These are phyloP conservation scores for Tilletia setariae DNA, from an alignment of 1,284 basidiomycete genomes.

Conservation along the genomic window DNA sequence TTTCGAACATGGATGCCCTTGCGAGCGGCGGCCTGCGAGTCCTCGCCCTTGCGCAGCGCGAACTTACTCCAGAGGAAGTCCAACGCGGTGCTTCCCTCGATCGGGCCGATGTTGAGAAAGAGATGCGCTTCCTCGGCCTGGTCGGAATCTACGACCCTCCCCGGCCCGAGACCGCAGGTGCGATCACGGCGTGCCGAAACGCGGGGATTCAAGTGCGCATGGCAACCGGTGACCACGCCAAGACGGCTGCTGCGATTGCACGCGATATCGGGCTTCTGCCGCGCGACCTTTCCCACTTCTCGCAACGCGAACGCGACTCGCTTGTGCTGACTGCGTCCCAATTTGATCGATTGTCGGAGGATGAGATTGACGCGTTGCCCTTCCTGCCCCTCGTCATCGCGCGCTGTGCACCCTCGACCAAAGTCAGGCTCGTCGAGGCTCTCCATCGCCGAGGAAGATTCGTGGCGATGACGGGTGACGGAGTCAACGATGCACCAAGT, in stretches of 20 bases:
- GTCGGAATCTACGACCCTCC: slow-evolving; percentile 69
- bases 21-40: slow-evolving; percentile 19
- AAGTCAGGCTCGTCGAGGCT: slow-evolving; percentile 63
- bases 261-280: slow-evolving; percentile 61
- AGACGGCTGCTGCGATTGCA: slow-evolving; percentile 56
- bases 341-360: slow-evolving; percentile 66
- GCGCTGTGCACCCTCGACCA: slow-evolving; percentile 60
- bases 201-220: slow-evolving; percentile 70
- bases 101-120: slow-evolving; percentile 63
- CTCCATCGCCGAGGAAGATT: slow-evolving; percentile 58
- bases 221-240: slow-evolving; percentile 60
- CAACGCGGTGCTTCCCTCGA: slow-evolving; percentile 43
- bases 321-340: slow-evolving; percentile 61
- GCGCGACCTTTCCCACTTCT: slow-evolving; percentile 2
- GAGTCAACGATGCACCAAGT: slow-evolving; percentile 53
- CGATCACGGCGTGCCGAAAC: slow-evolving; percentile 64
- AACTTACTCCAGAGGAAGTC: slow-evolving; percentile 55
- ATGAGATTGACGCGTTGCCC: slow-evolving; percentile 62
- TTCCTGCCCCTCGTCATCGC: slow-evolving; percentile 64
- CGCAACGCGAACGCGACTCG: slow-evolving; percentile 33
- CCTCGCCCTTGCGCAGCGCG: slow-evolving; percentile 32
- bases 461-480: slow-evolving; percentile 53
- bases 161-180: slow-evolving; percentile 65
- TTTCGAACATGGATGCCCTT: slow-evolving; percentile 20
- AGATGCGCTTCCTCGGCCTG: slow-evolving; percentile 65